Evolutionary conservation across 2,329 filamentous ascomycete genomes (phyloP).

Genomic region (Hortaea werneckii): DNA sequence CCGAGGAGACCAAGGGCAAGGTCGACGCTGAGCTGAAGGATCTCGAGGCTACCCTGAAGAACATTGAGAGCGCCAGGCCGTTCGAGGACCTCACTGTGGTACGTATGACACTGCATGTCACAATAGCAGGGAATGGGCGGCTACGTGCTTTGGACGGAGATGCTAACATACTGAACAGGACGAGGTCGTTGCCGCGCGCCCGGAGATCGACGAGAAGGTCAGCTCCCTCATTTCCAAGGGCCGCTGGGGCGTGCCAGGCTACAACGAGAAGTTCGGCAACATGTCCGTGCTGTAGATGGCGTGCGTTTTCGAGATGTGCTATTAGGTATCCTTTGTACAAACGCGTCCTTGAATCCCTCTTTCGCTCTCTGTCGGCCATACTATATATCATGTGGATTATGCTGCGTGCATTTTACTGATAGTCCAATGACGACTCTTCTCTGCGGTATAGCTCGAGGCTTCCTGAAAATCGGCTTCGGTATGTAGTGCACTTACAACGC

Average conservation of each 20-base stretch:
- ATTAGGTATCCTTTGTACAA: not conserved
- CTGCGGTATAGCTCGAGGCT: too few relatives aligned
- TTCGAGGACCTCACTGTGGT: constrained; percentile 97
- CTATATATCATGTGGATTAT: too few relatives aligned
- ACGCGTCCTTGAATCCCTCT: not conserved
- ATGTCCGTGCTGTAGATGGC: constrained; percentile 76
- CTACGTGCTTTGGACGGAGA: not conserved
- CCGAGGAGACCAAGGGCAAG: constrained; percentile 90
- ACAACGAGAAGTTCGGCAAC: constrained; percentile 99
- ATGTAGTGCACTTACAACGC: too few relatives aligned
- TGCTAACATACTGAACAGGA: constrained; percentile 48
- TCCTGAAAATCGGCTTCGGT: too few relatives aligned
- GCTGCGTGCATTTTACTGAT: too few relatives aligned
- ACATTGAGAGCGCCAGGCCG: constrained; percentile 90
- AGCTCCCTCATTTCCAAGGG: constrained; percentile 91
- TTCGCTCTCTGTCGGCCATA: too few relatives aligned
- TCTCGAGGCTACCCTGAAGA: constrained; percentile 86
- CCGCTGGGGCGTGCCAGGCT: constrained; percentile 95
- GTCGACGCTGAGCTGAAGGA: constrained; percentile 92
- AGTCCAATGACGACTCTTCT: too few relatives aligned
- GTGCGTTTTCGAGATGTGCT: not conserved
- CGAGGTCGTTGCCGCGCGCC: constrained; percentile 85
- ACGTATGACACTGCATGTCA: constrained; percentile 39
- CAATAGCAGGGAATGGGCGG: not conserved
- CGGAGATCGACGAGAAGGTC: constrained; percentile 96